Evolutionary conservation across 148 eudicot genomes (phyloP), one percentile per base, ranked within the genome.

Genomic region (Rheum nobile): DNA sequence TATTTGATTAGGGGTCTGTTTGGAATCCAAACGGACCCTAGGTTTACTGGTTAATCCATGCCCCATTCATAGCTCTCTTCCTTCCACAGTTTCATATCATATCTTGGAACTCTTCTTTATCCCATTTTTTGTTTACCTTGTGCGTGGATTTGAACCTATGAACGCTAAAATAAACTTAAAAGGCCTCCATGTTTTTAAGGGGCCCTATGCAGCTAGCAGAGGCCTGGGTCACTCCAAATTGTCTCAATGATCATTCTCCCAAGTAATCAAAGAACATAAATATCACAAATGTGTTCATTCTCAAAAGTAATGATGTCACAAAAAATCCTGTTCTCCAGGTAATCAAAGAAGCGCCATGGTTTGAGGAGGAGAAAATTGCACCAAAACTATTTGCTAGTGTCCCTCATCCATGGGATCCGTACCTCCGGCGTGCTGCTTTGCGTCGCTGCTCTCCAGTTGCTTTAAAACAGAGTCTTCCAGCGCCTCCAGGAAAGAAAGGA

Each of bases 401-500:
- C 90, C 89, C 80, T 93, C 96, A 57, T 93, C 96, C 98, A 93
- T 87, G 4, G 83, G 73, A 74, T 90, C 97, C 50, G 41, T 75
- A 16, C 68, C 61, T 38, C 83, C 87, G 48, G 80, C 61, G 61
- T 79, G 87, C 32, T 85, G 48, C 71, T 39, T 83, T 34, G 83
- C 73, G 59, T 81, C 86, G 37, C 69, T 73, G 47, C 71, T 80
- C 29, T 75, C 88, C 42, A 59, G 81, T 67, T 79, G 76, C 68
- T 31, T 79, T 7, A 82, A 39, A 63, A 91, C 88, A 13, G 99
- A 95, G 77, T 95, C 99, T 88, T 95, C 99, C 42, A 95, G 97
- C 14, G 99, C 99, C 84, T 95, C 99, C 61, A 95, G 88, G 84
- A 95, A 95, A 38, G 99, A 95, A 68, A 89, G 88, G 47, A 95